Percentiles rank a stretch among this genome's conserved stretches.
Evolutionary conservation across 306 rosid species (phyloP).

Genomic region (Styphnolobium japonicum): DNA sequence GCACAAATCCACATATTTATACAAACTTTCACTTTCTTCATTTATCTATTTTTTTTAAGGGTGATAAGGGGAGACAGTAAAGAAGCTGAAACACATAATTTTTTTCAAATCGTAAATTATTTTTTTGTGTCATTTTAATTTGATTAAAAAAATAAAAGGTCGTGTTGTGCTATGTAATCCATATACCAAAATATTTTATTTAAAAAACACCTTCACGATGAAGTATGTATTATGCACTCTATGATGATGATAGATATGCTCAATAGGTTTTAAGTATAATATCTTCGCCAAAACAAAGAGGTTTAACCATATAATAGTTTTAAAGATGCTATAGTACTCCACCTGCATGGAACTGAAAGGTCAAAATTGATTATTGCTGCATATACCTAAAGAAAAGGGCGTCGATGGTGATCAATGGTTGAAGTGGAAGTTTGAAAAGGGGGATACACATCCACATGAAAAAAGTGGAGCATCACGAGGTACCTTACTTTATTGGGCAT

Average conservation of each 20-base stretch:
- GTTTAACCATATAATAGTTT: background rate
- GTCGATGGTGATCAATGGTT: slow-evolving; percentile 23
- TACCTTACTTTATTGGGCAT: slow-evolving; percentile 24
- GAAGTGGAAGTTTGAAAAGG: slow-evolving; percentile 16
- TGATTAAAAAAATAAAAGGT: too few relatives aligned
- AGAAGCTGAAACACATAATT: too few relatives aligned
- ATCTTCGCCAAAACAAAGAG: background rate
- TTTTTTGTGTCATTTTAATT: background rate
- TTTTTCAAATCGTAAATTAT: background rate
- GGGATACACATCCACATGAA: slow-evolving; percentile 60
- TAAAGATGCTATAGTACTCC: background rate
- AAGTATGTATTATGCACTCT: too few relatives aligned
- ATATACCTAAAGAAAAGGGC: background rate
- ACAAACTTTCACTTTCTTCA: background rate
- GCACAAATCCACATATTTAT: background rate
- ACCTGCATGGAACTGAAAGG: background rate
- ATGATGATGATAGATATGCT: background rate
- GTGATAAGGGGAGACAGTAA: too few relatives aligned
- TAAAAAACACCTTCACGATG: too few relatives aligned
- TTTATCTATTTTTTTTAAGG: background rate
- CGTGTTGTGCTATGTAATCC: too few relatives aligned
- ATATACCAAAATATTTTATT: too few relatives aligned
- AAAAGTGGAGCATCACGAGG: slow-evolving; percentile 61
- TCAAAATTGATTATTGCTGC: background rate
- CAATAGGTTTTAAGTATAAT: background rate